These are phyloP conservation scores for Yamadazyma akitaensis DNA, from an alignment of 805 yeast genomes.

Conservation along the genomic window DNA sequence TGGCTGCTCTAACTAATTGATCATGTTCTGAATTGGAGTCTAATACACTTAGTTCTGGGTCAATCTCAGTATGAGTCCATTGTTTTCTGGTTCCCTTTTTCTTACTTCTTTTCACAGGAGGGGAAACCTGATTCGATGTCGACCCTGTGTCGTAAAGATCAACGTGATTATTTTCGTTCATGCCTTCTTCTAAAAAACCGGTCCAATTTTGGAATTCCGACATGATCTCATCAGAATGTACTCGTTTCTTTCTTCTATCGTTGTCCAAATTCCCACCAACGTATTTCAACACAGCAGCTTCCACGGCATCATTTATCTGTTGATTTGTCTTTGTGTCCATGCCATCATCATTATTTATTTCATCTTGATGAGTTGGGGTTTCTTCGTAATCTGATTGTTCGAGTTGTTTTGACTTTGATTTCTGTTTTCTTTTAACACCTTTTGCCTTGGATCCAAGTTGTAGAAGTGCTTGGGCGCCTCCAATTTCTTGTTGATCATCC, in stretches of 20 bases:
- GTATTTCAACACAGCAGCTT: conserved; percentile 72
- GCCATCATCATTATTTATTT: conserved; percentile 8
- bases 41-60: conserved; percentile 37
- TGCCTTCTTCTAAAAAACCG: conserved; percentile 45
- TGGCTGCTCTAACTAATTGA: conserved; percentile 66
- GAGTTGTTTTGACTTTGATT: conserved; percentile 2
- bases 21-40: conserved; percentile 50
- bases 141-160: conserved; percentile 2
- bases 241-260: conserved; percentile 17
- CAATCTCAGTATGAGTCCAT: conserved; percentile 22
- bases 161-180: conserved; percentile 10
- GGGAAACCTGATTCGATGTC: not conserved
- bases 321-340: conserved; percentile 30
- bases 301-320: conserved; percentile 54
- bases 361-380: not conserved
- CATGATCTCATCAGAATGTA: conserved; percentile 38
- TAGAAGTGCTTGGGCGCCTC: conserved; percentile 46
- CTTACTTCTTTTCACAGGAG: not conserved
- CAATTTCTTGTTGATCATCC: conserved; percentile 39
- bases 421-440: conserved; percentile 1
- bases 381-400: conserved; percentile 7
- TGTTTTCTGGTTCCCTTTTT: conserved; percentile 15
- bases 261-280: conserved; percentile 61
- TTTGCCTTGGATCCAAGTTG: conserved; percentile 35
- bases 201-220: conserved; percentile 56